A percentile compares a stretch with the other conserved stretches of the same genome.
phyloP scores from a whole-genome alignment of 768 basidiomycete genomes.

The Suillus spraguei region DNA sequence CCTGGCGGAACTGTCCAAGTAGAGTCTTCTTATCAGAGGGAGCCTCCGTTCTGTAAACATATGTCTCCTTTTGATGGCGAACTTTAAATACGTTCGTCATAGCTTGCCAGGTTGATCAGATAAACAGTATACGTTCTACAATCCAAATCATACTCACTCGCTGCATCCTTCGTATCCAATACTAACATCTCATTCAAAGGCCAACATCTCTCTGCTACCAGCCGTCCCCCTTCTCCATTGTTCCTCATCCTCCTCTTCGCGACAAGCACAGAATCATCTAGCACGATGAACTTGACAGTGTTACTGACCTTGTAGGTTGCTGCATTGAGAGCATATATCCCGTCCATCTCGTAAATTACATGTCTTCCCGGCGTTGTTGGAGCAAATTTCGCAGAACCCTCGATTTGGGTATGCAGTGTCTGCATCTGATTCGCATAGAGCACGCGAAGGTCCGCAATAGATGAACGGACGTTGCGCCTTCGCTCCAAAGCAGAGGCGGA shows the following conservation, averaged over 20 bases:
- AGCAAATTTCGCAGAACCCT: conserved; percentile 94
- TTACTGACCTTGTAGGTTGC: conserved; percentile 95
- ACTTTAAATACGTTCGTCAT: conserved; percentile 99
- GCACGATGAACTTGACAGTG: conserved; percentile 83
- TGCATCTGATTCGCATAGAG: conserved; percentile 97
- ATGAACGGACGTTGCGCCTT: conserved; percentile 75
- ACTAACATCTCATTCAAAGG: conserved; percentile 92
- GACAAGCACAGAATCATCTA: conserved; percentile 91
- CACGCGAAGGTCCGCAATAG: conserved; percentile 92
- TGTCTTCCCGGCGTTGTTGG: conserved; percentile 92
- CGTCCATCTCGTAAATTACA: conserved; percentile 83
- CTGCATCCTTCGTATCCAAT: conserved; percentile 93
- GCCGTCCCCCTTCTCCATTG: conserved; percentile 62
- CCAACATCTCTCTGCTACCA: conserved; percentile 95
- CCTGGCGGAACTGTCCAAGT: conserved; percentile 83
- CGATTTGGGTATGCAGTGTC: conserved; percentile 83
- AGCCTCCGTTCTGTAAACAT: conserved; percentile 88
- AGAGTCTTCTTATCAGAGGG: conserved; percentile 85
- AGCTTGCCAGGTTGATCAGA: conserved; percentile 35
- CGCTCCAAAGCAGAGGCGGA: conserved; percentile 67
- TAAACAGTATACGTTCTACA: neutral
- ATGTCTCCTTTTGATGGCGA: conserved; percentile 88
- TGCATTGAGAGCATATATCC: conserved; percentile 82
- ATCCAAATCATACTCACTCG: conserved; percentile 56
- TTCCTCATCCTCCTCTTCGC: conserved; percentile 73